These are phyloP conservation scores for Astraeus odoratus DNA, from an alignment of 768 basidiomycete species.

Conservation along the genomic window DNA sequence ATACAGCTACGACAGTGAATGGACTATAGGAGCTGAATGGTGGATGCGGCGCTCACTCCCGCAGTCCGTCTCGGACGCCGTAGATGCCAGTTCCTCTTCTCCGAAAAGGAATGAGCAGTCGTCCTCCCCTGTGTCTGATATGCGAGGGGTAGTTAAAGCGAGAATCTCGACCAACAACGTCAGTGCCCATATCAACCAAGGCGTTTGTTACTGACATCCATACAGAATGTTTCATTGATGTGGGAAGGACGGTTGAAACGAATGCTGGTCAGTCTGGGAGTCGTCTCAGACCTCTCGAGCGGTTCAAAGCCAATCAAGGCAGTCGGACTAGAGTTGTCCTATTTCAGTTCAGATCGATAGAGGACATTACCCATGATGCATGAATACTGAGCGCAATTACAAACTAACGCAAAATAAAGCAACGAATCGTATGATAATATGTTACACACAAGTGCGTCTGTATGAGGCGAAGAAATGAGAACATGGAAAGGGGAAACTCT, in stretches of 20 bases:
- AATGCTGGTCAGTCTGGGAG: conserved; percentile 83
- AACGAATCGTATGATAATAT: conserved; percentile 11
- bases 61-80: conserved; percentile 15
- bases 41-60: conserved; percentile 66
- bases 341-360: conserved; percentile 62
- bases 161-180: conserved; percentile 87
- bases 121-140: conserved; percentile 24
- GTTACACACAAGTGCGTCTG: conserved; percentile 14
- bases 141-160: conserved; percentile 84
- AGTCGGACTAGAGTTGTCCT: conserved; percentile 88
- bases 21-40: conserved; percentile 95
- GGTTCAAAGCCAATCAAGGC: conserved; percentile 82
- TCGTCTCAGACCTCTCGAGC: conserved; percentile 85
- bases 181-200: conserved; percentile 20
- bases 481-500: conserved; percentile 15
- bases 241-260: conserved; percentile 93
- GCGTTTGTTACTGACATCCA: not conserved
- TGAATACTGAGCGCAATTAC: not conserved
- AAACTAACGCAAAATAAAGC: not conserved
- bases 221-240: conserved; percentile 79
- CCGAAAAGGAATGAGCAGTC: conserved; percentile 8
- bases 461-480: conserved; percentile 16
- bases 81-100: conserved; percentile 2
- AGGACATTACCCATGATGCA: not conserved
- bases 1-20: conserved; percentile 94